These are phyloP conservation scores for Colletotrichum viniferum DNA, from an alignment of 2,329 filamentous ascomycete genomes.

Conservation along the genomic window DNA sequence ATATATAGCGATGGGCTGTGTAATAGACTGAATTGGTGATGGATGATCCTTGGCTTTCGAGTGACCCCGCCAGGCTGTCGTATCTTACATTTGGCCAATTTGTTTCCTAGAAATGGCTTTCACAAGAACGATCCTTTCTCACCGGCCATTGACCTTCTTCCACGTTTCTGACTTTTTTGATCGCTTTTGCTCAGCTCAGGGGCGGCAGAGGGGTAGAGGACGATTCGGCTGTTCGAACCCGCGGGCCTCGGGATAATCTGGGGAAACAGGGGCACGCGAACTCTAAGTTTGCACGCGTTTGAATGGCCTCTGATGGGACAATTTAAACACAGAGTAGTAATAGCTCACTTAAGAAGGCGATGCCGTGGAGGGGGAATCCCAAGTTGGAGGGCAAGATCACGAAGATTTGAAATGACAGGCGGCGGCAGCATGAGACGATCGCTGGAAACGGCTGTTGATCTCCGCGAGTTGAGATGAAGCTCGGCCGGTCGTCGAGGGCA, in stretches of 20 bases:
- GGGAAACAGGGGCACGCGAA: constrained; percentile 13
- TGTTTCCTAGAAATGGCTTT: background rate
- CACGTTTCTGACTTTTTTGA: background rate
- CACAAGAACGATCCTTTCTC: background rate
- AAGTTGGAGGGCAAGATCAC: background rate
- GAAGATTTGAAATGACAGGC: constrained; percentile 18
- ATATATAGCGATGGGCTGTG: background rate
- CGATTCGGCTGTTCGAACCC: background rate
- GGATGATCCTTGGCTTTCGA: background rate
- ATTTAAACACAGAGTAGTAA: background rate
- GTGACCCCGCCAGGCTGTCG: background rate
- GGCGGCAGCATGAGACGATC: constrained; percentile 14
- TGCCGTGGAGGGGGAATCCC: background rate
- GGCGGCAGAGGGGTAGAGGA: background rate
- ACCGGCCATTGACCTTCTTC: background rate
- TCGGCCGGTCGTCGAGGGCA: constrained; percentile 21
- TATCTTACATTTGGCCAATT: background rate
- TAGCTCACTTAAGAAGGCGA: background rate
- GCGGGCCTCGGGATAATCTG: constrained; percentile 10
- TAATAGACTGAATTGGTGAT: background rate
- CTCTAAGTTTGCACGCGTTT: background rate
- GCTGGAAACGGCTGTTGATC: constrained; percentile 17
- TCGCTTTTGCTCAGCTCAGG: background rate
- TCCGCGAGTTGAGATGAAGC: constrained; percentile 20
- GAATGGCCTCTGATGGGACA: background rate